A percentile compares a stretch with the other conserved stretches of the same genome.
These are phyloP conservation scores for Chenopodium suecicum DNA, from an alignment of 148 eudicot species.

Conservation along the genomic window DNA sequence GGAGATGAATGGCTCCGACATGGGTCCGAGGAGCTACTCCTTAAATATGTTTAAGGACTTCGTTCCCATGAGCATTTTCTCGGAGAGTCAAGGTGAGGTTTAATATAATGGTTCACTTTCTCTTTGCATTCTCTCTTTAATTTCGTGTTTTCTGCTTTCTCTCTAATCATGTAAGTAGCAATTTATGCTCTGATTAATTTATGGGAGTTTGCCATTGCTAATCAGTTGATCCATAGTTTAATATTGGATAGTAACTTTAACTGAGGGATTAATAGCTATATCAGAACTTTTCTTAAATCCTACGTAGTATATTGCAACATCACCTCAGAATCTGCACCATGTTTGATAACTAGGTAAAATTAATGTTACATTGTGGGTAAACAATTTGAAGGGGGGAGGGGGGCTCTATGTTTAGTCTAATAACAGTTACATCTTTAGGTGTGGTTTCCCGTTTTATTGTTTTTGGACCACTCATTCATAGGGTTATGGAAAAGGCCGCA, in stretches of 20 bases:
- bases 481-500: too few relatives aligned
- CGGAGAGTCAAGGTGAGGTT: constrained; percentile 74
- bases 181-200: background rate
- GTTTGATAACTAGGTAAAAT: background rate
- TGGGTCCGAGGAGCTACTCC: constrained; percentile 76
- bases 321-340: background rate
- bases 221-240: background rate
- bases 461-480: too few relatives aligned
- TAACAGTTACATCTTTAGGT: too few relatives aligned
- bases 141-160: background rate
- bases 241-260: background rate
- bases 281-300: background rate
- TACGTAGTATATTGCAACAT: background rate
- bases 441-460: too few relatives aligned
- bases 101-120: background rate
- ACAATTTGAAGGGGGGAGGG: too few relatives aligned
- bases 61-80: constrained; percentile 89
- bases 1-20: constrained; percentile 76
- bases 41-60: constrained; percentile 87
- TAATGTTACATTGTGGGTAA: too few relatives aligned
- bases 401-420: too few relatives aligned
- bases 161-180: background rate
- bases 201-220: background rate
- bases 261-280: background rate
- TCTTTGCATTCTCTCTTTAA: background rate